A percentile compares a stretch with the other conserved stretches of the same genome.
phyloP scores from a whole-genome alignment of 1,284 basidiomycete species.

The Ustilago curta region DNA sequence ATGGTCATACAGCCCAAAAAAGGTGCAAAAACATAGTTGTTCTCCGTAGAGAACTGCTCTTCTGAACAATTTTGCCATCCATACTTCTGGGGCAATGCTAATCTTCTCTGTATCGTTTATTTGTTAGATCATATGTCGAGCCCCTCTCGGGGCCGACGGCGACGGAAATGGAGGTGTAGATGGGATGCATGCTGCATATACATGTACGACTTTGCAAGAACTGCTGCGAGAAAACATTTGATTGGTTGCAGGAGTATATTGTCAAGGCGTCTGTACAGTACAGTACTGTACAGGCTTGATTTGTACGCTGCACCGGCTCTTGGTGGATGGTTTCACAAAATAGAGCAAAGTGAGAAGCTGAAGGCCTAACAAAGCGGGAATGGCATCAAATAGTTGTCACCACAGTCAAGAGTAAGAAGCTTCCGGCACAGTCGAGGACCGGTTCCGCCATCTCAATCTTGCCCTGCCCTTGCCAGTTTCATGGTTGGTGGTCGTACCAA shows the following conservation, averaged over 20 bases:
- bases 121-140: slow-evolving; percentile 53
- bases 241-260: background rate
- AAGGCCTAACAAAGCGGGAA: too few relatives aligned
- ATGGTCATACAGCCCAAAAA: too few relatives aligned
- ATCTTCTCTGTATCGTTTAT: slow-evolving; percentile 54
- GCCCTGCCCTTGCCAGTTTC: too few relatives aligned
- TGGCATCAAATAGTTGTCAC: too few relatives aligned
- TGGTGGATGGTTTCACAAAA: background rate
- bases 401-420: too few relatives aligned
- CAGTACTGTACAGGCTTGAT: too few relatives aligned
- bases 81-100: slow-evolving; percentile 37
- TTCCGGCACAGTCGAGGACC: too few relatives aligned
- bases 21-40: slow-evolving; percentile 52
- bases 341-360: too few relatives aligned
- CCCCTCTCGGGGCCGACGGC: slow-evolving; percentile 49
- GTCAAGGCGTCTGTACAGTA: too few relatives aligned
- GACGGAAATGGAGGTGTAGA: too few relatives aligned
- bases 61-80: slow-evolving; percentile 35
- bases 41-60: slow-evolving; percentile 41
- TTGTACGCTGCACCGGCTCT: too few relatives aligned
- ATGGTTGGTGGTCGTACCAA: too few relatives aligned
- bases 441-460: background rate
- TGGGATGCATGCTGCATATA: background rate
- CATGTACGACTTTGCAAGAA: slow-evolving; percentile 19
- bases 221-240: background rate